Evolutionary conservation across 2,329 filamentous ascomycete genomes (phyloP).

Genomic region (Alternaria sp.): DNA sequence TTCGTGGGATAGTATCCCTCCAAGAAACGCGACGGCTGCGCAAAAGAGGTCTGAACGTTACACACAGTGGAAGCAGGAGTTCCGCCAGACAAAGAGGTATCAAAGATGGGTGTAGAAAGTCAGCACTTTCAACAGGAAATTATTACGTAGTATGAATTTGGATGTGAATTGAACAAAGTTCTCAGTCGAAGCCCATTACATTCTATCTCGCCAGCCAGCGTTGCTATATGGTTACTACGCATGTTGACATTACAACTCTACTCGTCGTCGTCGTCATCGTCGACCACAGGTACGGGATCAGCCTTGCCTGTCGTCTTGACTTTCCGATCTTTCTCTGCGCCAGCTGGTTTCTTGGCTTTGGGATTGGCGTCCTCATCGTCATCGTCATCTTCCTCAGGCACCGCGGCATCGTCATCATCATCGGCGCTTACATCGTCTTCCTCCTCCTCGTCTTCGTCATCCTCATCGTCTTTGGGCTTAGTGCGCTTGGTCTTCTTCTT

Average conservation of each 20-base stretch:
- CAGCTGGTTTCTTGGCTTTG: slow-evolving; percentile 49
- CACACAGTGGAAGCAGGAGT: slow-evolving; percentile 27
- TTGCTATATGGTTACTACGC: not conserved
- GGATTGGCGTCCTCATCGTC: slow-evolving; percentile 47
- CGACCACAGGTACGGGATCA: slow-evolving; percentile 44
- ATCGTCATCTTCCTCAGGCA: slow-evolving; percentile 41
- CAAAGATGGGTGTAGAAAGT: slow-evolving; percentile 29
- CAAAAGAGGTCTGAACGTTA: slow-evolving; percentile 33
- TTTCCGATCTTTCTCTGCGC: slow-evolving; percentile 46
- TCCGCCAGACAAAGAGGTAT: slow-evolving; percentile 22
- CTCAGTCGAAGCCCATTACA: not conserved
- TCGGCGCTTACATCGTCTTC: slow-evolving; percentile 30
- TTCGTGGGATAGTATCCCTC: slow-evolving; percentile 44
- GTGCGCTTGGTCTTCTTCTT: slow-evolving; percentile 48
- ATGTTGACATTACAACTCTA: slow-evolving; percentile 1
- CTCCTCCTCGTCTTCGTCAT: slow-evolving; percentile 43
- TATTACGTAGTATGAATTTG: not conserved
- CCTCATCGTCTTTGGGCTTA: slow-evolving; percentile 42
- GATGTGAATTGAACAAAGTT: not conserved
- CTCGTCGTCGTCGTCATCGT: slow-evolving; percentile 44
- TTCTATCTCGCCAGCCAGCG: not conserved
- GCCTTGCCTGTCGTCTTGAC: slow-evolving; percentile 41
- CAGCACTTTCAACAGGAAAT: not conserved
- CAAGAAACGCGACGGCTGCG: slow-evolving; percentile 34
- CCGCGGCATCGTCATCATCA: slow-evolving; percentile 14